Evolutionary conservation across 768 basidiomycete species (phyloP).

Genomic region (Leccinum subtestaceum): DNA sequence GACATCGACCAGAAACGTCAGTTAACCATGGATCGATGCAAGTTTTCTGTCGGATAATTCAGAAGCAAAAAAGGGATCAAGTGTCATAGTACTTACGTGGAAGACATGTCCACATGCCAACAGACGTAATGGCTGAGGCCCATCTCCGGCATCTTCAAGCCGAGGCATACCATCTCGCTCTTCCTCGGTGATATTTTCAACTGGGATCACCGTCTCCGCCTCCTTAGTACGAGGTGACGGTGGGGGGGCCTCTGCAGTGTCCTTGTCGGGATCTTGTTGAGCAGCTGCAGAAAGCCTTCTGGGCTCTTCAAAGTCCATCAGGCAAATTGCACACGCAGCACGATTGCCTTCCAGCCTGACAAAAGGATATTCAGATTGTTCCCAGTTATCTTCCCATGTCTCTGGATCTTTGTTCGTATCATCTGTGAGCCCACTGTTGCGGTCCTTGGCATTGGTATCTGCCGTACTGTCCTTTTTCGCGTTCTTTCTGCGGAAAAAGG

Average conservation of each 20-base stretch:
- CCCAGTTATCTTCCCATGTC: slow-evolving; percentile 80
- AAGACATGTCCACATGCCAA: slow-evolving; percentile 85
- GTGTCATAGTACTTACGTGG: slow-evolving; percentile 56
- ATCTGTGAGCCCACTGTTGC: slow-evolving; percentile 6
- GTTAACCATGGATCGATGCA: slow-evolving; percentile 89
- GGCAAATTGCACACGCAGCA: slow-evolving; percentile 80
- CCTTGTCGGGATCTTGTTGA: slow-evolving; percentile 32
- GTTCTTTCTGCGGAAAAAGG: slow-evolving; percentile 42
- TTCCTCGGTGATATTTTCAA: slow-evolving; percentile 40
- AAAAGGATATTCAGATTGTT: slow-evolving; percentile 73
- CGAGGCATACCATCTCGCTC: slow-evolving; percentile 43
- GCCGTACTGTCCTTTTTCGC: slow-evolving; percentile 24
- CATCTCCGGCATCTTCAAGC: slow-evolving; percentile 71
- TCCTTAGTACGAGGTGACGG: slow-evolving; percentile 19
- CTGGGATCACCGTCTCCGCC: slow-evolving; percentile 28
- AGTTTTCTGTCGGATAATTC: slow-evolving; percentile 53
- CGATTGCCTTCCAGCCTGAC: slow-evolving; percentile 79
- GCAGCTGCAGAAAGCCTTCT: slow-evolving; percentile 29
- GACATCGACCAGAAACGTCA: slow-evolving; percentile 84
- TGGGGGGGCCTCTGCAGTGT: slow-evolving; percentile 7
- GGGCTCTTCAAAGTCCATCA: slow-evolving; percentile 84
- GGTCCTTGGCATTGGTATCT: slow-evolving; percentile 18
- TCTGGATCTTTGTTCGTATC: slow-evolving; percentile 33
- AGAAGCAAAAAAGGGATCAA: neutral
- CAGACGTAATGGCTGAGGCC: slow-evolving; percentile 72